Conservation (phyloP, 306 rosid genomes). For the Bauhinia variegata region DNA sequence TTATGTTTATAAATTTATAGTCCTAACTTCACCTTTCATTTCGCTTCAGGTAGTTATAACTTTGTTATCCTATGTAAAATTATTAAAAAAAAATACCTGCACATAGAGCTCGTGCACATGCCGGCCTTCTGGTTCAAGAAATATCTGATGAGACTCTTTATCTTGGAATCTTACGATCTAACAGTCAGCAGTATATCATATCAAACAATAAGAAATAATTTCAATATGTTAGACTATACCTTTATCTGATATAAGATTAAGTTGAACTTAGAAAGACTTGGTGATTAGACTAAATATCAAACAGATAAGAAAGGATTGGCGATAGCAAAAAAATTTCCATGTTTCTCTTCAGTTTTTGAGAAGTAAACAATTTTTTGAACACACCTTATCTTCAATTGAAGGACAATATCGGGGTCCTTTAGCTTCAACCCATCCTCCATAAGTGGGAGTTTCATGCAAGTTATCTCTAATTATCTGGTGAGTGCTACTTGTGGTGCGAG, state of each 20-base stretch:
- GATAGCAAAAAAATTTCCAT: neutral
- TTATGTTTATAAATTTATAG: neutral
- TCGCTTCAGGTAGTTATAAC: conserved; percentile 8
- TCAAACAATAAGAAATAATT: conserved; percentile 29
- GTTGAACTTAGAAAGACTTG: conserved; percentile 26
- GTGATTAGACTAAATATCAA: conserved; percentile 15
- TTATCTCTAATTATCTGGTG: conserved; percentile 91
- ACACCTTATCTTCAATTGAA: conserved; percentile 96
- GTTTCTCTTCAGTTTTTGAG: neutral
- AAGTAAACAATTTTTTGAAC: conserved; percentile 25
- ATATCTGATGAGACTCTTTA: conserved; percentile 92
- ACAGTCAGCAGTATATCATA: conserved; percentile 18
- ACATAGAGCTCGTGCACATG: conserved; percentile 93
- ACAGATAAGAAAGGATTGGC: conserved; percentile 1
- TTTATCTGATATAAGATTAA: conserved; percentile 10
- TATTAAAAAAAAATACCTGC: conserved; percentile 57
- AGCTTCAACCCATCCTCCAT: conserved; percentile 99
- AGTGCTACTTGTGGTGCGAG: conserved; percentile 87
- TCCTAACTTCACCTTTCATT: conserved; percentile 11
- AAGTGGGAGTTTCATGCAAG: conserved; percentile 95
- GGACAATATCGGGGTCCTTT: conserved; percentile 99
- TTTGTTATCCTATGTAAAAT: too few species aligned
- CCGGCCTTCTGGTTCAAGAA: conserved; percentile 99
- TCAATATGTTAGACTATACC: conserved; percentile 26
- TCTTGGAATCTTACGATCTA: conserved; percentile 93